Evolutionary conservation across 164 flowering plant genomes (phyloP).

Genomic region (Euptelea pleiosperma): DNA sequence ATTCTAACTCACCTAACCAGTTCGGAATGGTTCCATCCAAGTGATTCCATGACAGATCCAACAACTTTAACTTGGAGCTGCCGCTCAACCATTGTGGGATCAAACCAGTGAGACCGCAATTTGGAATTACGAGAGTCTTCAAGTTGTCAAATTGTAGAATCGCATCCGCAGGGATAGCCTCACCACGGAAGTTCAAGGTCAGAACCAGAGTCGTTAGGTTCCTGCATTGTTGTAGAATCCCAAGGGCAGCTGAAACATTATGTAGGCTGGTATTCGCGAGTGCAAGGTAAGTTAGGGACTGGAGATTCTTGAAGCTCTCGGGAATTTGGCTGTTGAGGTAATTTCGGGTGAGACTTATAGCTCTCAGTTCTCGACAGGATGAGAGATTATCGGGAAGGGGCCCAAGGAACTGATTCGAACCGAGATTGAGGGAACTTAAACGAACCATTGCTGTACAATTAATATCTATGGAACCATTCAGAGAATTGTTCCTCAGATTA

Average conservation of each 20-base stretch:
- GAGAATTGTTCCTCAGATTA: too few relatives aligned
- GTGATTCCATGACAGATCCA: slow-evolving; percentile 57
- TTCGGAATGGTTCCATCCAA: too few relatives aligned
- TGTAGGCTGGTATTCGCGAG: slow-evolving; percentile 38
- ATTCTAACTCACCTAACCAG: too few relatives aligned
- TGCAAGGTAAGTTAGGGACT: slow-evolving; percentile 38
- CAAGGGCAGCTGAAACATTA: slow-evolving; percentile 39
- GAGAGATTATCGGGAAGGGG: slow-evolving; percentile 43
- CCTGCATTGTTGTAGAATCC: too few relatives aligned
- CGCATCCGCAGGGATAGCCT: slow-evolving; percentile 36
- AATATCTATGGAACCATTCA: slow-evolving; percentile 29
- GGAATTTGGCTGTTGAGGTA: slow-evolving; percentile 42
- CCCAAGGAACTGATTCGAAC: too few relatives aligned
- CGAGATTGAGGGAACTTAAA: too few relatives aligned
- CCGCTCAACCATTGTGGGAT: slow-evolving; percentile 42
- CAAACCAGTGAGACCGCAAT: too few relatives aligned
- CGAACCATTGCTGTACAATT: slow-evolving; percentile 49
- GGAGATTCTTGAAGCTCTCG: slow-evolving; percentile 41
- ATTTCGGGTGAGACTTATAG: slow-evolving; percentile 49
- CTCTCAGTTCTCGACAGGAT: slow-evolving; percentile 24
- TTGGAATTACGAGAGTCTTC: slow-evolving; percentile 36
- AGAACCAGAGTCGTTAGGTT: too few relatives aligned
- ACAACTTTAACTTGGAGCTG: slow-evolving; percentile 28
- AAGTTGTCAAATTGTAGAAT: slow-evolving; percentile 31
- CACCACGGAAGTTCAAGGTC: slow-evolving; percentile 40